A percentile compares a stretch with the other conserved stretches of the same genome.
These are phyloP conservation scores for Eucalyptus dawsonii DNA, from an alignment of 345 rosid genomes.

Conservation along the genomic window DNA sequence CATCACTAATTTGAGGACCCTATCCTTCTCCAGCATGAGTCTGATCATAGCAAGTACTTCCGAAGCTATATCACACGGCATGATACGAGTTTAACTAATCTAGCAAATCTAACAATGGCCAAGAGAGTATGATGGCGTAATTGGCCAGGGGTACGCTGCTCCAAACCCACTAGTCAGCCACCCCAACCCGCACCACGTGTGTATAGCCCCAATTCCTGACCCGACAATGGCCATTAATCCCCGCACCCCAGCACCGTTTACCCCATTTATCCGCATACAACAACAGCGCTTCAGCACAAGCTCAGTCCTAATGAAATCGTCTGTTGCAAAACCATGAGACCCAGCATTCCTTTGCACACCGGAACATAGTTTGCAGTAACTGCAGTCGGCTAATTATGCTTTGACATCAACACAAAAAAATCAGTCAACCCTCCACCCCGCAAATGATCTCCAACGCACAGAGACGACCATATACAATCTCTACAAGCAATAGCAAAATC, in stretches of 20 bases:
- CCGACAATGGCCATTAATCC: not conserved
- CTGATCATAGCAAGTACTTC: not conserved
- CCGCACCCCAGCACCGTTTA: not conserved
- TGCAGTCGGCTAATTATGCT: not conserved
- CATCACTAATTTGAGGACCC: not conserved
- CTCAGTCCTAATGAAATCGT: not conserved
- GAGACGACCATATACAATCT: not conserved
- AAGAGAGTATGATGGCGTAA: rapidly evolving
- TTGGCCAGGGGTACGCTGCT: not conserved
- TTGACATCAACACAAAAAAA: not conserved
- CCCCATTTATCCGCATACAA: not conserved
- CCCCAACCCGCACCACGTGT: not conserved
- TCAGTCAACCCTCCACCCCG: not conserved
- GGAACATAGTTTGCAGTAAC: not conserved
- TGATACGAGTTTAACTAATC: not conserved
- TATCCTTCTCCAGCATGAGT: not conserved
- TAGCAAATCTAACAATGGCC: not conserved
- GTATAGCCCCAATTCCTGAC: not conserved
- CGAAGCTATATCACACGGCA: not conserved
- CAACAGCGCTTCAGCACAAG: not conserved
- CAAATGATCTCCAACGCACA: not conserved
- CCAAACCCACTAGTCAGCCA: not conserved
- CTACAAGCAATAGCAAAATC: not conserved
- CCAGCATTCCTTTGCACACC: not conserved
- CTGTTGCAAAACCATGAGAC: not conserved